A percentile compares a stretch with the other conserved stretches of the same genome.
Conservation (phyloP, 2,329 filamentous ascomycete genomes). For the Trichoderma koningiopsis region DNA sequence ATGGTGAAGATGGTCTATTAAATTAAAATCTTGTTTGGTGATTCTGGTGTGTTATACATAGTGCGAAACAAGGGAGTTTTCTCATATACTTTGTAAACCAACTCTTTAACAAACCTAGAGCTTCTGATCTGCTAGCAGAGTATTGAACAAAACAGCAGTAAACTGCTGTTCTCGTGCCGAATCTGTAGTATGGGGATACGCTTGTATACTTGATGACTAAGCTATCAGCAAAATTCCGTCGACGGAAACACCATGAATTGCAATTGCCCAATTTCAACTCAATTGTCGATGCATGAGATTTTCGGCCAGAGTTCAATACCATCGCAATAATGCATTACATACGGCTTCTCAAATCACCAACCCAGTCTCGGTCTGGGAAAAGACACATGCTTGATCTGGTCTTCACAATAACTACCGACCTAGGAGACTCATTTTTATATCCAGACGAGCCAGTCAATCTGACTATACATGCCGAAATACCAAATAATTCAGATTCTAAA, state of each 20-base stretch:
- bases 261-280: background rate
- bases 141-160: no score
- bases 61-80: no score
- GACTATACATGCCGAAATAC: conserved; percentile 39
- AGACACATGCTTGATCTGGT: conserved; percentile 46
- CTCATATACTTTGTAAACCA: no score
- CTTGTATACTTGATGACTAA: background rate
- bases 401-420: conserved; percentile 59
- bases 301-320: background rate
- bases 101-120: no score
- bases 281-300: background rate
- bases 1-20: no score
- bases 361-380: conserved; percentile 36
- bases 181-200: no score
- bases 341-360: conserved; percentile 53
- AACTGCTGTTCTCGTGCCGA: no score
- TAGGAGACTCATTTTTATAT: conserved; percentile 58
- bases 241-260: background rate
- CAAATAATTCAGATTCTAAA: conserved; percentile 26
- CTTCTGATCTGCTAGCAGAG: no score
- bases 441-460: conserved; percentile 50
- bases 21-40: no score
- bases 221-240: background rate
- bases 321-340: conserved; percentile 57
- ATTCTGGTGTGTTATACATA: no score